Evolutionary conservation across 2,329 filamentous ascomycete species (phyloP), one percentile per base, ranked within the genome.

Genomic region (Fusarium sp.): DNA sequence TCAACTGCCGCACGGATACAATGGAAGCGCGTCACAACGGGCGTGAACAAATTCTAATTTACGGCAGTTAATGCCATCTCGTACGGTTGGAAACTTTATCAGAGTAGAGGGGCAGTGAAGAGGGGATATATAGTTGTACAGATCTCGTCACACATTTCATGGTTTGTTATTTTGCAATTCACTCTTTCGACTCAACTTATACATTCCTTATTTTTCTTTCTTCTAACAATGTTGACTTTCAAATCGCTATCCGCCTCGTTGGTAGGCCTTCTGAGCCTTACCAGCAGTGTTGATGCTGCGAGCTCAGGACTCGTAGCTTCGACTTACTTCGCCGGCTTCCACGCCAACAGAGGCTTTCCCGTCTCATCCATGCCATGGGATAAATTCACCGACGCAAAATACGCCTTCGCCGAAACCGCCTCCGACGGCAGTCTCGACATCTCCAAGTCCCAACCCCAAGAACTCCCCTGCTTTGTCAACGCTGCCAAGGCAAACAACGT

Each of bases 301-400:
- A 10, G 28, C 13, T 54, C 55, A 9, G 20, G 28, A 6, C 59
- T 72, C 3, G 71, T 73, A 1, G 65, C 71, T 5, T 73, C 71
- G 3, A 73, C 71, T 11, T 73, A 73, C 25, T 72, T 72, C 30
- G 71, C 71, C 10, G 71, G 71, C 21, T 73, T 72, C 57, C 71
- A 73, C 41, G 48, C 71, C 34, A 59, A 59, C 20, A 34, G 55
- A 47, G 71, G 71, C 18, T 72, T 68, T 41, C 71, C 71, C 3
- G 50, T 73, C 20, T 58, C 53, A 18, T 57, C 51, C 10, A 73
- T 73, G 59, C 51, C 59, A 23, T 73, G 71, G 71, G 27, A 60
- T 18, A 73, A 73, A 57, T 73, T 40, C 13, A 73, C 71, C 18
- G 71, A 73, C 13, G 71, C 32, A 5, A 73, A 73, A 25, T 73